These are phyloP conservation scores for Xylaria sp. DNA, from an alignment of 2,329 filamentous ascomycete species.

Conservation along the genomic window DNA sequence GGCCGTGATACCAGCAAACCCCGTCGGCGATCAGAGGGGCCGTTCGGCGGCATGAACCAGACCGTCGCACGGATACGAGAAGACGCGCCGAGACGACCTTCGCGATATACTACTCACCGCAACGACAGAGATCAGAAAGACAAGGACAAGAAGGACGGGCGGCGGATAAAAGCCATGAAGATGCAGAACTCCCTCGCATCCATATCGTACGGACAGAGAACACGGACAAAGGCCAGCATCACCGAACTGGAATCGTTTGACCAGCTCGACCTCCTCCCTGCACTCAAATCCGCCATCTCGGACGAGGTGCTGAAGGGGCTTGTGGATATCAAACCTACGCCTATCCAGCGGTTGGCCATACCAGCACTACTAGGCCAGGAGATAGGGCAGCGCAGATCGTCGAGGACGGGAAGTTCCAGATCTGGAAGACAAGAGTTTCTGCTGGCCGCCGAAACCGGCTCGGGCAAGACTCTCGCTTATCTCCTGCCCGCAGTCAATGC, in stretches of 20 bases:
- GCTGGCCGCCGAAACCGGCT: slow-evolving; percentile 94
- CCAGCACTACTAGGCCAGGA: slow-evolving; percentile 76
- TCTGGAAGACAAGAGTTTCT: slow-evolving; percentile 69
- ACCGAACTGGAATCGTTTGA: slow-evolving; percentile 81
- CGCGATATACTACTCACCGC: slow-evolving; percentile 22
- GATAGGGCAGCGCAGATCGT: slow-evolving; percentile 49
- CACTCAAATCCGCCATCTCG: slow-evolving; percentile 75
- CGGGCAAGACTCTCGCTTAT: slow-evolving; percentile 95
- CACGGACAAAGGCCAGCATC: slow-evolving; percentile 52
- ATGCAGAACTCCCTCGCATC: slow-evolving; percentile 87
- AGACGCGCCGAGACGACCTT: slow-evolving; percentile 28
- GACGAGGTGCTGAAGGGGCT: slow-evolving; percentile 80
- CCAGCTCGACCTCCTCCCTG: slow-evolving; percentile 78
- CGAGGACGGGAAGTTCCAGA: slow-evolving; percentile 46
- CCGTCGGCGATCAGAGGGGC: slow-evolving; percentile 56
- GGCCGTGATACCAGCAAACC: slow-evolving; percentile 51
- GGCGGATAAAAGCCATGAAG: slow-evolving; percentile 83
- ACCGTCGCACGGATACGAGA: slow-evolving; percentile 57
- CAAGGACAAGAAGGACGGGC: slow-evolving; percentile 55
- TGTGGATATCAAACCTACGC: slow-evolving; percentile 81
- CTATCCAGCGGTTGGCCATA: slow-evolving; percentile 89
- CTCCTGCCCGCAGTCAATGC: slow-evolving; percentile 85
- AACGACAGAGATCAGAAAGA: slow-evolving; percentile 24
- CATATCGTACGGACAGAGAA: slow-evolving; percentile 77
- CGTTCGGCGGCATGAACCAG: slow-evolving; percentile 67